Percentiles rank a stretch among this genome's conserved stretches.
Evolutionary conservation across 352 stramenopile genomes (phyloP).

Genomic region (Phytopythium kandeliae): DNA sequence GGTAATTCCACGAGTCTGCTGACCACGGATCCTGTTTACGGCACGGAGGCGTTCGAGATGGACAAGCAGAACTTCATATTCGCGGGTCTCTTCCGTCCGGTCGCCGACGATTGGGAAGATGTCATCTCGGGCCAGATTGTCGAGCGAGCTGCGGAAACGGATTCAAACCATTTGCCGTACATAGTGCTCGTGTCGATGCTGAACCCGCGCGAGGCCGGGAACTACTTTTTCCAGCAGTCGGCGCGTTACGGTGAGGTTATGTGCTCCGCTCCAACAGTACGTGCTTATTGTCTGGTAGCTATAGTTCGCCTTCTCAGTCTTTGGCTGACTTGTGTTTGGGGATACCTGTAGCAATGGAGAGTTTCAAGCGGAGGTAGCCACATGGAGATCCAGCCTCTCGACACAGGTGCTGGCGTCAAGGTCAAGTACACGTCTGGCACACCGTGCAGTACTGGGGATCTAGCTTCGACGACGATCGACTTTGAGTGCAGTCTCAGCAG

Average conservation of each 20-base stretch:
- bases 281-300: constrained; percentile 1
- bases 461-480: constrained; percentile 45
- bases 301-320: too few relatives aligned
- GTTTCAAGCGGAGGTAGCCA: constrained; percentile 53
- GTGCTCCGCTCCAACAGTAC: constrained; percentile 63
- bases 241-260: constrained; percentile 63
- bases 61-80: constrained; percentile 45
- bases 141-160: constrained; percentile 49
- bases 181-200: constrained; percentile 47
- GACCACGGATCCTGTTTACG: constrained; percentile 29
- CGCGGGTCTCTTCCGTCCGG: constrained; percentile 51
- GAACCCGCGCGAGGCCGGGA: constrained; percentile 55
- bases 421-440: constrained; percentile 51
- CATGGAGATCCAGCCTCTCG: constrained; percentile 49
- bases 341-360: constrained; percentile 53
- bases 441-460: constrained; percentile 37
- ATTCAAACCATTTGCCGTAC: constrained; percentile 36
- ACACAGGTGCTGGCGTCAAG: constrained; percentile 52
- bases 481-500: constrained; percentile 70
- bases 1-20: constrained; percentile 23
- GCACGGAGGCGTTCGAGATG: constrained; percentile 37
- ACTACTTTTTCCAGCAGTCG: constrained; percentile 62
- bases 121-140: constrained; percentile 51
- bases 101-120: constrained; percentile 44
- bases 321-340: constrained; percentile 5